A percentile compares a stretch with the other conserved stretches of the same genome.
Evolutionary conservation across 805 yeast species (phyloP).

Genomic region (Ogataea trehalophila): DNA sequence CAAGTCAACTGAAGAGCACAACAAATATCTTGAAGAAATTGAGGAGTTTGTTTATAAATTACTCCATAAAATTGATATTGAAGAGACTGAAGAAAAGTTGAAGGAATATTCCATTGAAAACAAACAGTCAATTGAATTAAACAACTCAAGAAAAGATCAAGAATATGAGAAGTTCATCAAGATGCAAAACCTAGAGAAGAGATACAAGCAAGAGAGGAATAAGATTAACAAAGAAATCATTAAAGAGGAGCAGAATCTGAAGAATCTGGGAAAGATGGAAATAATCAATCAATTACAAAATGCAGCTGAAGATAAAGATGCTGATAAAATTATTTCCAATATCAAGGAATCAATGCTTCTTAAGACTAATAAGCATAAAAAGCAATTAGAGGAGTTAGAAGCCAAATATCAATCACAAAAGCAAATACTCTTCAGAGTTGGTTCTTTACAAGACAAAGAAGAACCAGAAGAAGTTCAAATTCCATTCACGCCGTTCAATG

Average conservation of each 20-base stretch:
- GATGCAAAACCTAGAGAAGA: constrained; percentile 65
- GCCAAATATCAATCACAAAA: constrained; percentile 25
- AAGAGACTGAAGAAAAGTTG: constrained; percentile 60
- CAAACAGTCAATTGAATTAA: constrained; percentile 68
- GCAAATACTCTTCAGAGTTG: constrained; percentile 22
- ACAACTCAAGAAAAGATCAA: constrained; percentile 66
- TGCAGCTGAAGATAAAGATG: constrained; percentile 30
- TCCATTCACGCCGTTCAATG: constrained; percentile 94
- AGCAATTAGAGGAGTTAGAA: constrained; percentile 43
- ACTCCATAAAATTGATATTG: constrained; percentile 63
- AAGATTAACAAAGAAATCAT: constrained; percentile 56
- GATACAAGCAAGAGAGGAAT: constrained; percentile 62
- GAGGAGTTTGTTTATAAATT: constrained; percentile 79
- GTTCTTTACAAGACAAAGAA: constrained; percentile 27
- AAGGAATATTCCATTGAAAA: constrained; percentile 69
- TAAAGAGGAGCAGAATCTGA: constrained; percentile 43
- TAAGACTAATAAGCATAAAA: constrained; percentile 60
- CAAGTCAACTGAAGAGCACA: constrained; percentile 51
- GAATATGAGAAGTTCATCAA: constrained; percentile 62
- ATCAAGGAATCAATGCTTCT: constrained; percentile 52
- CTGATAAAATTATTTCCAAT: constrained; percentile 44
- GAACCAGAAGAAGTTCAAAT: constrained; percentile 27
- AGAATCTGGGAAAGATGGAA: constrained; percentile 46
- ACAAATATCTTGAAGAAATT: constrained; percentile 75
- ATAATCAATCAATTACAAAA: constrained; percentile 45